Base-by-base conservation (phyloP, 345 rosid species). In the Sisymbrium altissimum region DNA sequence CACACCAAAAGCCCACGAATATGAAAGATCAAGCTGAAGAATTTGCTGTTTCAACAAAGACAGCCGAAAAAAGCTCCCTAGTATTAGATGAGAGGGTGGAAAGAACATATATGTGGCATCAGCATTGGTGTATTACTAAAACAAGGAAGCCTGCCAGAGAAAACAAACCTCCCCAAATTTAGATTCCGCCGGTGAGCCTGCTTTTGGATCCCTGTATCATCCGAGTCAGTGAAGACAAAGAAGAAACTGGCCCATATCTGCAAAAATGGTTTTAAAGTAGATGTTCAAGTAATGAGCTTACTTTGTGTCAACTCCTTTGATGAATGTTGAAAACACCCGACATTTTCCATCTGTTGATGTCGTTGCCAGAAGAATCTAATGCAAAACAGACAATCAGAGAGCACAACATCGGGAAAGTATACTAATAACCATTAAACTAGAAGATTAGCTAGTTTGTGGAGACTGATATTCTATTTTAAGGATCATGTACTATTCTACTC, bases 1-100 rank as follows among this genome's bases (percentile, higher is more conserved):
- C 71, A 89, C 99, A 78, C 97, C 98, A 85, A 95, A 95, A 78
- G 99, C 92, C 99, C 99, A 95, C 48, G 99, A 92, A 86, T 76
- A 83, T 69, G 98, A 90, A 78, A 95, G 98, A 83, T 95, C 99
- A 78, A 95, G 99, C 88, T 95, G 99, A 72, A 95, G 64, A 74
- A 95, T 88, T 95, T 85, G 98, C 99, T 95, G 94, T 65, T 48
- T 57, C 57, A 71, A 59, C 43, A 55, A 18, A 38, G 72, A 56
- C 66, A 80, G 57, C 44, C 72, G 65, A 81, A 62, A 73, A 68
- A 52, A 66, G 35, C 38, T 53, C 59, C 5, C 33, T 36, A 25
- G 17, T 48, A 21, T 66, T 50, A 66, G 64, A 58, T 41, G 55
- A 49, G 63, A 9, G 54, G 6, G 23, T 39, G 36, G 40, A 8